A percentile compares a stretch with the other conserved stretches of the same genome.
These are phyloP conservation scores for Tolypocladium guangdongense DNA, from an alignment of 2,329 filamentous ascomycete genomes.

Conservation along the genomic window DNA sequence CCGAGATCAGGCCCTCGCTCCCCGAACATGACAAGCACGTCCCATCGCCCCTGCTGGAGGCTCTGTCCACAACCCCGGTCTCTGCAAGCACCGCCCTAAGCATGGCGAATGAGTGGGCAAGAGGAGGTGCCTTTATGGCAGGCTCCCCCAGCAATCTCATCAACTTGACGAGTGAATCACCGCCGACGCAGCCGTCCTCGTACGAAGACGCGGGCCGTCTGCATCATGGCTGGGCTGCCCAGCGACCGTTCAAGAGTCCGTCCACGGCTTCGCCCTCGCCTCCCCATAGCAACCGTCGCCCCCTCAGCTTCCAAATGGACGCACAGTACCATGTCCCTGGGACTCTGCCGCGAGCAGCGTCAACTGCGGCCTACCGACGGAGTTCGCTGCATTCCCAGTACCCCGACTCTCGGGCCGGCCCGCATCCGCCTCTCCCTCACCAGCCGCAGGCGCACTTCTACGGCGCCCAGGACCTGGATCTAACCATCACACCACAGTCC, in stretches of 20 bases:
- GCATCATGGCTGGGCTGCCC: conserved; percentile 33
- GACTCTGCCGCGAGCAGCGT: conserved; percentile 22
- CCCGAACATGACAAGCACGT: conserved; percentile 31
- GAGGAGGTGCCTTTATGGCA: conserved; percentile 25
- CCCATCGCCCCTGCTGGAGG: conserved; percentile 36
- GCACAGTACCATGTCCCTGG: conserved; percentile 30
- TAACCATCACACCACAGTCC: conserved; percentile 47
- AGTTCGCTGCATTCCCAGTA: conserved; percentile 42
- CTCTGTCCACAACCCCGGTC: conserved; percentile 36
- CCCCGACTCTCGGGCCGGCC: conserved; percentile 31
- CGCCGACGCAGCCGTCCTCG: conserved; percentile 40
- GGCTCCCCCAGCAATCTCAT: conserved; percentile 44
- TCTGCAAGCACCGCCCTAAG: conserved; percentile 37
- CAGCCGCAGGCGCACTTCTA: conserved; percentile 71
- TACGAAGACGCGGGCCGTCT: conserved; percentile 36
- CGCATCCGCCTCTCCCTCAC: conserved; percentile 58
- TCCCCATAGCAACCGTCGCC: conserved; percentile 27
- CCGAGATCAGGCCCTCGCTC: conserved; percentile 31
- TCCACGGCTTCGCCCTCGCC: conserved; percentile 32
- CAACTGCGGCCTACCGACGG: conserved; percentile 26
- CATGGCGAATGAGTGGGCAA: conserved; percentile 35
- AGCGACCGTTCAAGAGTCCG: conserved; percentile 32
- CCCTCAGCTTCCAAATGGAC: conserved; percentile 45
- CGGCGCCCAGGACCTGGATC: conserved; percentile 60
- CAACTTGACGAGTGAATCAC: conserved; percentile 39